Evolutionary conservation across 2,329 filamentous ascomycete species (phyloP).

Genomic region (Chrysosporium queenslandicum): DNA sequence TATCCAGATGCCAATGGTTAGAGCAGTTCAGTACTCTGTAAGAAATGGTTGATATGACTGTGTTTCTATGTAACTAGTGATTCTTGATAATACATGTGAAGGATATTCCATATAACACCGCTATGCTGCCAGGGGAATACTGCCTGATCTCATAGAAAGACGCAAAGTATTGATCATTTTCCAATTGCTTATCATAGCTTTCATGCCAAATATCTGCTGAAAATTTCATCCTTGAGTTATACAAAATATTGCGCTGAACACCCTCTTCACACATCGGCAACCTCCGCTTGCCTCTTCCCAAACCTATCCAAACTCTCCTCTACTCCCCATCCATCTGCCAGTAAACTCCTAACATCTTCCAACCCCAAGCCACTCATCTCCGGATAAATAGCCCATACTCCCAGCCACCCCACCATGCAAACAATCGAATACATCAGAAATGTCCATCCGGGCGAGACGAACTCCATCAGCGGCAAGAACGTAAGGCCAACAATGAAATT

Average conservation of each 20-base stretch:
- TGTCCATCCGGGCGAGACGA: conserved; percentile 61
- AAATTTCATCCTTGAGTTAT: too few relatives aligned
- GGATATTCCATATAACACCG: too few relatives aligned
- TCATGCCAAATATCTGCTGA: too few relatives aligned
- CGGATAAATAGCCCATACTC: conserved; percentile 67
- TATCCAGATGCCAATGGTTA: too few relatives aligned
- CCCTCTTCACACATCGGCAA: neutral
- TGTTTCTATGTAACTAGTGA: too few relatives aligned
- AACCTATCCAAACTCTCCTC: conserved; percentile 34
- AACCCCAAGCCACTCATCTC: conserved; percentile 74
- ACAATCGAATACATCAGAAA: conserved; percentile 71
- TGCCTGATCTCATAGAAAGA: too few relatives aligned
- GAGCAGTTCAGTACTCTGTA: too few relatives aligned
- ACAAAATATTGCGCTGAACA: neutral
- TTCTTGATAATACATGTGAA: too few relatives aligned
- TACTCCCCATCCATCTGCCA: conserved; percentile 66
- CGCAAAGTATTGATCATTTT: too few relatives aligned
- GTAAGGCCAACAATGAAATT: conserved; percentile 81
- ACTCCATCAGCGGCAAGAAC: conserved; percentile 78
- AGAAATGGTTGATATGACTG: too few relatives aligned
- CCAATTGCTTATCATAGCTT: too few relatives aligned
- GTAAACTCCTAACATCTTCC: conserved; percentile 64
- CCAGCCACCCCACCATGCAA: conserved; percentile 55
- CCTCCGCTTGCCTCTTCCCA: conserved; percentile 4
- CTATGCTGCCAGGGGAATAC: too few relatives aligned